A percentile compares a stretch with the other conserved stretches of the same genome.
Evolutionary conservation across 306 rosid genomes (phyloP).

Genomic region (Prunus campanulata): DNA sequence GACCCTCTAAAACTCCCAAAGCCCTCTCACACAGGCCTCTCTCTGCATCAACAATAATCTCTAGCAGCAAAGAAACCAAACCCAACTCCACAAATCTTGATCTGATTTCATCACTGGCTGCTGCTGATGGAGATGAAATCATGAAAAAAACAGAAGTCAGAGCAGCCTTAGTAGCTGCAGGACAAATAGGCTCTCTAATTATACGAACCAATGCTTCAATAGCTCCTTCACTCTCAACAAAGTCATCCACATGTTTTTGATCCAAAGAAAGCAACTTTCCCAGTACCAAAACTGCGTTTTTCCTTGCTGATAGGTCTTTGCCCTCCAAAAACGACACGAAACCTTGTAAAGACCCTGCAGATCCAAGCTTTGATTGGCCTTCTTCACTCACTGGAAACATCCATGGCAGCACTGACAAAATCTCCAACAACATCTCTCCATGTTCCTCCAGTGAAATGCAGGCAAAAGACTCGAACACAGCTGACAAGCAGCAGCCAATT

Average conservation of each 20-base stretch:
- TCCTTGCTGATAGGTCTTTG: constrained; percentile 48
- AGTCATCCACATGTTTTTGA: constrained; percentile 31
- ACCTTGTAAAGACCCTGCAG: constrained; percentile 36
- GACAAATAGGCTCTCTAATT: constrained; percentile 46
- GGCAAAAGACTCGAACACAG: constrained; percentile 49
- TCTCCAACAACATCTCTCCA: constrained; percentile 44
- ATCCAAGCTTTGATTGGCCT: constrained; percentile 41
- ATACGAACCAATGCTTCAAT: constrained; percentile 52
- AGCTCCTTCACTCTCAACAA: constrained; percentile 48
- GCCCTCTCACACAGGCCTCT: constrained; percentile 60
- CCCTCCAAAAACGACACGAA: constrained; percentile 49
- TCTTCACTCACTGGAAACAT: constrained; percentile 44
- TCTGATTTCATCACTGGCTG: constrained; percentile 11
- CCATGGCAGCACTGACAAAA: constrained; percentile 52
- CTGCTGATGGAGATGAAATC: constrained; percentile 35
- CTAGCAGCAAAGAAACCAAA: constrained; percentile 57
- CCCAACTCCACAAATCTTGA: constrained; percentile 59
- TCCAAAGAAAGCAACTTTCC: constrained; percentile 38
- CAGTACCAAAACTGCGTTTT: constrained; percentile 56
- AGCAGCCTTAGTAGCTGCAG: constrained; percentile 51
- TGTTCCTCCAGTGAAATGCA: constrained; percentile 31
- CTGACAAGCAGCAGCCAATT: constrained; percentile 37
- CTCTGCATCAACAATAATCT: constrained; percentile 62
- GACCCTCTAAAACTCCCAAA: constrained; percentile 53
- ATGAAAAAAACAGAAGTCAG: constrained; percentile 50